Evolutionary conservation across 352 stramenopile genomes (phyloP), one percentile per base, ranked within the genome.

Genomic region (Aphanomyces astaci): DNA sequence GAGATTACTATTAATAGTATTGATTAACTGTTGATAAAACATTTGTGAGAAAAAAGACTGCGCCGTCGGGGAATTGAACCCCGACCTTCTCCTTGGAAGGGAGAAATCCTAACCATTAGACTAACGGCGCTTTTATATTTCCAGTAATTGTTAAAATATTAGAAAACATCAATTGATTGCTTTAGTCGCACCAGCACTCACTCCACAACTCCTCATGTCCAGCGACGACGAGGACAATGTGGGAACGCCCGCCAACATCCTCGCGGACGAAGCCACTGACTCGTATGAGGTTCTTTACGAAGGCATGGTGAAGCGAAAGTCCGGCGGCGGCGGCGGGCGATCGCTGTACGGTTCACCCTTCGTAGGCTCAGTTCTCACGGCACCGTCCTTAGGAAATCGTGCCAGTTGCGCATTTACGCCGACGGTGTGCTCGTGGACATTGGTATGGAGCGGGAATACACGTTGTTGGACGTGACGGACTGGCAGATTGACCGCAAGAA

Each of bases 321-420:
- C 51, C 1, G 62, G 62, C 30, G 51, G 22, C 13, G 39, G 49
- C 5, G 51, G 22, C 13, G 39, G 49, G 4, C 17, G 33, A 4
- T 45, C 62, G 17, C 39, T 68, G 62, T 68, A 68, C 17, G 13
- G n/a, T n/a, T 28, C 25, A 7, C 10, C 24, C 2, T 30, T 4
- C 56, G 22, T 46, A 22, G 10, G 13, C n/a, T n/a, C n/a, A n/a
- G n/a, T n/a, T n/a, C n/a, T n/a, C n/a, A n/a, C n/a, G n/a, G n/a
- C n/a, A n/a, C n/a, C n/a, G n/a, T n/a, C n/a, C n/a, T n/a, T 68
- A 68, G 62, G 62, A 68, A 68, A 33, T 45, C 43, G 10, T 68
- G 62, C 28, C 62, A 28, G 15, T 45, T 68, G 19, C 62, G 49
- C n/a, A 32, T 68, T 15, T 52, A 60, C 13, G 22, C 40, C 1